Percentiles rank a stretch among this genome's conserved stretches.
These are phyloP conservation scores for Amaranthus cruentus DNA, from an alignment of 148 eudicot species.

Conservation along the genomic window DNA sequence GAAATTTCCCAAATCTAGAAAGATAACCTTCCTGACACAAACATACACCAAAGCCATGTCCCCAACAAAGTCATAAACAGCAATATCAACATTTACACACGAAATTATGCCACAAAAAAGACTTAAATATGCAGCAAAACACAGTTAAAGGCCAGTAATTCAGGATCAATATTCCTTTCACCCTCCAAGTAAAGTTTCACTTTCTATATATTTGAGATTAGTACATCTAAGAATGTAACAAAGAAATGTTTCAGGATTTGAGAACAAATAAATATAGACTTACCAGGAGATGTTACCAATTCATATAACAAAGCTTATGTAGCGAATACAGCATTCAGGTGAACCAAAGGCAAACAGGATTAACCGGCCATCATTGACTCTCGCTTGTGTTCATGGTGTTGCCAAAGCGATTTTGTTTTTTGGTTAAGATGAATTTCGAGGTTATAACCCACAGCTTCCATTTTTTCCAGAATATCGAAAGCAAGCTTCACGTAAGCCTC, in stretches of 20 bases:
- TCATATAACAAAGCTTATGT: background rate
- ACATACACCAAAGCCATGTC: too few relatives aligned
- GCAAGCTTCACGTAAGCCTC: slow-evolving; percentile 32
- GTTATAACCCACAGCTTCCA: slow-evolving; percentile 57
- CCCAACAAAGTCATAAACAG: too few relatives aligned
- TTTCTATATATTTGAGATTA: too few relatives aligned
- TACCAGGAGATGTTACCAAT: background rate
- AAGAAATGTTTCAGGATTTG: background rate
- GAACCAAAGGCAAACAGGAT: background rate
- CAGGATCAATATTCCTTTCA: too few relatives aligned
- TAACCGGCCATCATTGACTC: slow-evolving; percentile 16
- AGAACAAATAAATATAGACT: background rate
- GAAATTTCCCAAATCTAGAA: too few relatives aligned
- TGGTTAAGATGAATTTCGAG: slow-evolving; percentile 33
- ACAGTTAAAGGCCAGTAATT: too few relatives aligned
- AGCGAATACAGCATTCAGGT: background rate
- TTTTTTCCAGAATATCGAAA: slow-evolving; percentile 42
- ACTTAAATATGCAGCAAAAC: too few relatives aligned
- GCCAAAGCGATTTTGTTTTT: slow-evolving; percentile 43
- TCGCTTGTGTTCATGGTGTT: slow-evolving; percentile 14
- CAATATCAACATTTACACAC: too few relatives aligned
- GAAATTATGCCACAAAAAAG: too few relatives aligned
- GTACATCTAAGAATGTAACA: background rate
- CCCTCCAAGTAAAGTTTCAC: too few relatives aligned
- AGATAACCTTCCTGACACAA: too few relatives aligned